Evolutionary conservation across 2,329 filamentous ascomycete genomes (phyloP).

Genomic region (Phoma sp.): DNA sequence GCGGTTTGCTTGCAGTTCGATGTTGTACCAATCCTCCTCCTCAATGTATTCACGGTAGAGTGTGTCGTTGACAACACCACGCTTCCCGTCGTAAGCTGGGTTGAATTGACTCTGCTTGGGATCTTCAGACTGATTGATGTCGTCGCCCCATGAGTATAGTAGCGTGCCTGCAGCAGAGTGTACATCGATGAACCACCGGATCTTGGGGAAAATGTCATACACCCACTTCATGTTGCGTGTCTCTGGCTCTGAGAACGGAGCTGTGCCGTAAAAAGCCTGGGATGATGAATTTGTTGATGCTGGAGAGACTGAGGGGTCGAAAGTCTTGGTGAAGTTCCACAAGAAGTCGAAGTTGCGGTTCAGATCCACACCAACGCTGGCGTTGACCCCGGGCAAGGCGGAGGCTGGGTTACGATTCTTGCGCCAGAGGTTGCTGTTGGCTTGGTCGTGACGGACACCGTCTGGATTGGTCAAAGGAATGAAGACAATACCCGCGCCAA

Average conservation of each 20-base stretch:
- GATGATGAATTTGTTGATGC: slow-evolving; percentile 53
- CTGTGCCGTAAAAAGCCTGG: slow-evolving; percentile 60
- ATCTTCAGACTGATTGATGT: slow-evolving; percentile 57
- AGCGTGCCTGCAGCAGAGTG: slow-evolving; percentile 62
- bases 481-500: slow-evolving; percentile 63
- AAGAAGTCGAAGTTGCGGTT: slow-evolving; percentile 58
- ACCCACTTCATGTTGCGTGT: slow-evolving; percentile 61
- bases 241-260: slow-evolving; percentile 63
- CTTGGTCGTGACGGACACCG: slow-evolving; percentile 40
- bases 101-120: slow-evolving; percentile 60
- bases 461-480: slow-evolving; percentile 42
- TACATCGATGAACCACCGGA: slow-evolving; percentile 65
- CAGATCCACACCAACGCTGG: slow-evolving; percentile 38
- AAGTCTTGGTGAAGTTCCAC: slow-evolving; percentile 61
- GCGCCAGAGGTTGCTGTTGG: slow-evolving; percentile 41
- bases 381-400: slow-evolving; percentile 17
- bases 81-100: slow-evolving; percentile 57
- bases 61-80: slow-evolving; percentile 58
- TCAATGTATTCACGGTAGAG: slow-evolving; percentile 56
- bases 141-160: slow-evolving; percentile 66
- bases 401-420: slow-evolving; percentile 51
- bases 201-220: slow-evolving; percentile 56
- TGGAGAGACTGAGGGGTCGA: slow-evolving; percentile 45
- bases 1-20: slow-evolving; percentile 39
- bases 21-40: slow-evolving; percentile 42